Conservation (phyloP, 2,329 filamentous ascomycete genomes). For the Fusarium dimerum region DNA sequence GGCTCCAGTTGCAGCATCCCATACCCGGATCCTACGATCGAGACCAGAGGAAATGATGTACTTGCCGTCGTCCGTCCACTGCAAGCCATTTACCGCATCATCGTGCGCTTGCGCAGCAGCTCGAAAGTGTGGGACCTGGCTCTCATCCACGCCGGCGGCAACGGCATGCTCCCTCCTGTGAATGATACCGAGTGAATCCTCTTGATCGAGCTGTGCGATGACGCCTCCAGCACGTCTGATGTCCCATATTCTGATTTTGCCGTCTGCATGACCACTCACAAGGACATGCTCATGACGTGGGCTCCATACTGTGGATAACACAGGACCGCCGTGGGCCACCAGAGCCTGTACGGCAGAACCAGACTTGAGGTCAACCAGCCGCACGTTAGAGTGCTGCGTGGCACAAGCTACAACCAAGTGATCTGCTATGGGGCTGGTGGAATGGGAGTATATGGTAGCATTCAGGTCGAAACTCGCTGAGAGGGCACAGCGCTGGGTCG, state of each 20-base stretch:
- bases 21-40: conserved; percentile 82
- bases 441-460: conserved; percentile 73
- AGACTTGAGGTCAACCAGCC: conserved; percentile 83
- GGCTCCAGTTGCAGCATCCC: conserved; percentile 77
- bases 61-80: conserved; percentile 79
- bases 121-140: conserved; percentile 41
- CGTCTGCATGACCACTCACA: conserved; percentile 82
- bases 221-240: conserved; percentile 76
- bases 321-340: conserved; percentile 66
- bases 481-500: conserved; percentile 59
- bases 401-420: conserved; percentile 84
- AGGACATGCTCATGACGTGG: conserved; percentile 78
- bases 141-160: conserved; percentile 33
- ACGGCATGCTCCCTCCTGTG: conserved; percentile 38
- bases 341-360: conserved; percentile 72
- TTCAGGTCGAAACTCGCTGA: conserved; percentile 70
- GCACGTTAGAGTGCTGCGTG: conserved; percentile 80
- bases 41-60: conserved; percentile 80
- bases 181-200: conserved; percentile 73
- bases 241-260: conserved; percentile 84
- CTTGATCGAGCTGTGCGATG: conserved; percentile 78
- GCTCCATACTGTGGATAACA: conserved; percentile 77
- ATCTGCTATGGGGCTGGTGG: conserved; percentile 70
- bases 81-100: conserved; percentile 80
- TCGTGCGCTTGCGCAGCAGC: conserved; percentile 68